Evolutionary conservation across 2,329 filamentous ascomycete species (phyloP).

Genomic region (Calonectria leucothoes): DNA sequence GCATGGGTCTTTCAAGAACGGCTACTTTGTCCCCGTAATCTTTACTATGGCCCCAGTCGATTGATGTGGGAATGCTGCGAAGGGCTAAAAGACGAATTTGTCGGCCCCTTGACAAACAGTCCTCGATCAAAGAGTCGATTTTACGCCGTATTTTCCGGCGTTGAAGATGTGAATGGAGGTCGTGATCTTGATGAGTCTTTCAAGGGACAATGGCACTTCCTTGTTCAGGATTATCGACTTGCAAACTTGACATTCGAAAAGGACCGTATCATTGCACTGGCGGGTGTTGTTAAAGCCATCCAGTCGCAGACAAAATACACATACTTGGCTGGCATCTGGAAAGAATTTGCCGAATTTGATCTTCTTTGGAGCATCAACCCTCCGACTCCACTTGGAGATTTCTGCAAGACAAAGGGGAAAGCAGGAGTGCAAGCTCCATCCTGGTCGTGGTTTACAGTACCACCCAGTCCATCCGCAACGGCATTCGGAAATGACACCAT

Average conservation of each 20-base stretch:
- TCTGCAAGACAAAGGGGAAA: neutral
- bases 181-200: neutral
- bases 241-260: conserved; percentile 5
- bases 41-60: neutral
- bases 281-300: conserved; percentile 8
- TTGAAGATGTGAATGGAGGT: neutral
- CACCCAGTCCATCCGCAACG: neutral
- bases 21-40: neutral
- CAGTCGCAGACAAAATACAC: conserved; percentile 3
- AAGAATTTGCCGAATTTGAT: conserved; percentile 19
- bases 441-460: conserved; percentile 25
- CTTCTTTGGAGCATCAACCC: conserved; percentile 6
- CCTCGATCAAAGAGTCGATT: neutral
- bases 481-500: neutral
- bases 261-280: conserved; percentile 7
- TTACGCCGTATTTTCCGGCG: neutral
- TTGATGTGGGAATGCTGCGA: conserved; percentile 3
- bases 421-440: neutral
- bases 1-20: neutral
- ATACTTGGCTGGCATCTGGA: conserved; percentile 23
- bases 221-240: conserved; percentile 15
- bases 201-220: conserved; percentile 4
- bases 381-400: neutral
- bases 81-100: neutral
- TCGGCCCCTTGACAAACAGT: neutral